Conservation (phyloP, 495 filamentous ascomycete genomes). For the Penicillium bialowiezense region DNA sequence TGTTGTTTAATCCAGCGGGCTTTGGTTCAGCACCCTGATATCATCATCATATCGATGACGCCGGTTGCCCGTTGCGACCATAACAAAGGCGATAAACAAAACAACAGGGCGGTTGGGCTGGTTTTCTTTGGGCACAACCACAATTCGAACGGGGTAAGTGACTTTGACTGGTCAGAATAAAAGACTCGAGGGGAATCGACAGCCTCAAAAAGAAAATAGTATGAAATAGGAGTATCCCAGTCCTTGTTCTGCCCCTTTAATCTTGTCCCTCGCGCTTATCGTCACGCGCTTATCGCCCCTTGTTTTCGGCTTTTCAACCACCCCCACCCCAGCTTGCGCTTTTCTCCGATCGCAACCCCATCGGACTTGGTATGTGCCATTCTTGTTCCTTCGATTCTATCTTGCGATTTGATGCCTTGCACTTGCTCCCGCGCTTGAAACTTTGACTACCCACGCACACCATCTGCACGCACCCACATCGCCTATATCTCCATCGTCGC, state of each 20-base stretch:
- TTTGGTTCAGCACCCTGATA: background rate
- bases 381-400: background rate
- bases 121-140: conserved; percentile 14
- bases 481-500: background rate
- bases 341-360: background rate
- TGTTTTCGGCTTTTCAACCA: conserved; percentile 27
- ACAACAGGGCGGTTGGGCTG: conserved; percentile 12
- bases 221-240: background rate
- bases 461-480: background rate
- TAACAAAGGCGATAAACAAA: conserved; percentile 17
- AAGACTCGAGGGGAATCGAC: background rate
- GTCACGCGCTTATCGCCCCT: conserved; percentile 32
- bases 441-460: no score
- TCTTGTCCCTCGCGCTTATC: conserved; percentile 25
- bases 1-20: no score
- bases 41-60: background rate
- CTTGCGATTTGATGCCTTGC: background rate
- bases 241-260: conserved; percentile 6
- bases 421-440: no score
- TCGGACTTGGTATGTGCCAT: background rate
- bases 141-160: background rate
- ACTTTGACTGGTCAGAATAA: background rate
- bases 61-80: conserved; percentile 27
- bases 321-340: conserved; percentile 12
- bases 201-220: background rate